Conservation (phyloP, 371 early-diverging fungal genomes). For the Apophysomyces ossiformis region DNA sequence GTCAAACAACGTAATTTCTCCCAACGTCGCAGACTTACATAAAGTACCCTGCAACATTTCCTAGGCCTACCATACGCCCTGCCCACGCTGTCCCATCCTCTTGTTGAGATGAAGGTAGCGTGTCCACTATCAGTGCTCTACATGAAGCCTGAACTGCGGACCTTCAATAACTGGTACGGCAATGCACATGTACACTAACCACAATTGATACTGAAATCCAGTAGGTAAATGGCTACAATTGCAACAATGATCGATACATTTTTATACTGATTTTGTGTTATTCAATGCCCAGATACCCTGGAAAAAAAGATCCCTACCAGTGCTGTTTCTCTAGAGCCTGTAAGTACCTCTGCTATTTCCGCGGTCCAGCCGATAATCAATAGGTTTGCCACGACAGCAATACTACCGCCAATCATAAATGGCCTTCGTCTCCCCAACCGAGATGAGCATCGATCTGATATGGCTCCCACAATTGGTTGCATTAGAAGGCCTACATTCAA, state of each 20-base stretch:
- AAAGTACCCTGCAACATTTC: constrained; percentile 87
- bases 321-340: constrained; percentile 34
- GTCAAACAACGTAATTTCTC: background rate
- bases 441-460: constrained; percentile 76
- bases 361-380: constrained; percentile 81
- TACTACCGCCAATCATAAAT: constrained; percentile 72
- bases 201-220: constrained; percentile 94
- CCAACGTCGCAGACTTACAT: constrained; percentile 47
- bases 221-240: constrained; percentile 78
- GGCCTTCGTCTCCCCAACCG: constrained; percentile 76
- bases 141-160: constrained; percentile 78
- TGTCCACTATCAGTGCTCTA: constrained; percentile 90
- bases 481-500: constrained; percentile 67
- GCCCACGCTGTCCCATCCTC: constrained; percentile 91
- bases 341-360: constrained; percentile 63
- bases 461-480: constrained; percentile 83
- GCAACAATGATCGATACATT: constrained; percentile 64
- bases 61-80: constrained; percentile 88
- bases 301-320: background rate
- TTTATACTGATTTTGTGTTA: constrained; percentile 40
- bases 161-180: background rate
- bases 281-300: background rate
- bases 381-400: constrained; percentile 66
- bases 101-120: constrained; percentile 80
- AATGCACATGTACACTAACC: constrained; percentile 44